A percentile compares a stretch with the other conserved stretches of the same genome.
These are phyloP conservation scores for Neopestalotiopsis clavispora DNA, from an alignment of 2,329 filamentous ascomycete genomes.

Conservation along the genomic window DNA sequence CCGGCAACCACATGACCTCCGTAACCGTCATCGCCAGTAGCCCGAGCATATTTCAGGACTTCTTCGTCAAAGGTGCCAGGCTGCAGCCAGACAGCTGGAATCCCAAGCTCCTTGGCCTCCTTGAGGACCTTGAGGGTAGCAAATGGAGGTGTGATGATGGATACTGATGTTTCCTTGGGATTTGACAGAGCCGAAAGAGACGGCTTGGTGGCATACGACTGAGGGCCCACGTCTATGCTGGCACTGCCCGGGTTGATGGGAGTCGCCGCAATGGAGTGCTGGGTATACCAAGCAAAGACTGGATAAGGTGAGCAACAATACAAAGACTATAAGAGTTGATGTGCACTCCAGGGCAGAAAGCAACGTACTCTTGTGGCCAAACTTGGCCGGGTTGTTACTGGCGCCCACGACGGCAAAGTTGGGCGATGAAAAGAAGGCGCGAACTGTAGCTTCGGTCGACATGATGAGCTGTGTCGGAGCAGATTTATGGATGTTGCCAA, in stretches of 20 bases:
- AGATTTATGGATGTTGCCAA: not conserved
- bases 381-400: slow-evolving; percentile 83
- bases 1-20: slow-evolving; percentile 69
- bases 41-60: slow-evolving; percentile 63
- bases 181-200: slow-evolving; percentile 68
- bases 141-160: slow-evolving; percentile 84
- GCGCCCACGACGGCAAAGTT: slow-evolving; percentile 90
- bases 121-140: slow-evolving; percentile 76
- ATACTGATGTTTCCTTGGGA: slow-evolving; percentile 75
- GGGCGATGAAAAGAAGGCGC: slow-evolving; percentile 79
- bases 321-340: not conserved
- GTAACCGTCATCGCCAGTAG: slow-evolving; percentile 60
- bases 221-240: slow-evolving; percentile 64
- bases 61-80: slow-evolving; percentile 85
- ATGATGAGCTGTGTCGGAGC: slow-evolving; percentile 41
- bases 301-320: not conserved
- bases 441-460: slow-evolving; percentile 73
- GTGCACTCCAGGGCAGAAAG: not conserved
- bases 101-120: slow-evolving; percentile 76
- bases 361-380: slow-evolving; percentile 79
- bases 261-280: slow-evolving; percentile 75
- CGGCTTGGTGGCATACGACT: slow-evolving; percentile 66
- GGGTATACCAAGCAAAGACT: slow-evolving; percentile 92
- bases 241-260: slow-evolving; percentile 80
- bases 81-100: slow-evolving; percentile 85